A percentile compares a stretch with the other conserved stretches of the same genome.
phyloP scores from a whole-genome alignment of 441 rosid species.

The Euphorbia schlechtendalii region DNA sequence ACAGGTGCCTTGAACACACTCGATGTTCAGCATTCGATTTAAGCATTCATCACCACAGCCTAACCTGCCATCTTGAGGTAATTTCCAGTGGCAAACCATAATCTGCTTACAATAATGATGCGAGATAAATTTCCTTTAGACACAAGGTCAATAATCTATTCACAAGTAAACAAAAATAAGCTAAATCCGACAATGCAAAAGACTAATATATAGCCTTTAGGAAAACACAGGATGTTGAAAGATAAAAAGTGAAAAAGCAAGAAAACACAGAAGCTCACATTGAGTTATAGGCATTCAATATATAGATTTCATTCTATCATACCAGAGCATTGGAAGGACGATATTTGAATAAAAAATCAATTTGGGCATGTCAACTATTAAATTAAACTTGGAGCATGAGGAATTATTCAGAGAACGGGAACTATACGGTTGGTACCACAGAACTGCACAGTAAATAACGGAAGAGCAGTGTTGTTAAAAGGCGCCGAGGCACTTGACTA shows the following conservation, averaged over 20 bases:
- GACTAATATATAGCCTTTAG: background rate
- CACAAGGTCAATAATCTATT: conserved; percentile 12
- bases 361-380: background rate
- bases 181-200: background rate
- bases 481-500: no score
- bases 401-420: background rate
- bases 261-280: background rate
- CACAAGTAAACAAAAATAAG: conserved; percentile 1
- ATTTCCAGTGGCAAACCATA: conserved; percentile 95
- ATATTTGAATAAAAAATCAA: background rate
- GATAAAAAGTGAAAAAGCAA: background rate
- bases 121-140: background rate
- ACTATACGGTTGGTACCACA: background rate
- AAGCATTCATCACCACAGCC: conserved; percentile 97
- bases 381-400: background rate
- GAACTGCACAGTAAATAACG: background rate
- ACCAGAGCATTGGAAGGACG: background rate
- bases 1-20: conserved; percentile 89
- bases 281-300: background rate
- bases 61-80: conserved; percentile 45
- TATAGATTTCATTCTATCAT: background rate
- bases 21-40: conserved; percentile 93
- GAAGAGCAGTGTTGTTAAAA: no score
- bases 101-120: conserved; percentile 42
- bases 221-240: background rate